A percentile compares a stretch with the other conserved stretches of the same genome.
phyloP scores from a whole-genome alignment of 2,329 filamentous ascomycete genomes.

The Fusarium pseudocircinatum region DNA sequence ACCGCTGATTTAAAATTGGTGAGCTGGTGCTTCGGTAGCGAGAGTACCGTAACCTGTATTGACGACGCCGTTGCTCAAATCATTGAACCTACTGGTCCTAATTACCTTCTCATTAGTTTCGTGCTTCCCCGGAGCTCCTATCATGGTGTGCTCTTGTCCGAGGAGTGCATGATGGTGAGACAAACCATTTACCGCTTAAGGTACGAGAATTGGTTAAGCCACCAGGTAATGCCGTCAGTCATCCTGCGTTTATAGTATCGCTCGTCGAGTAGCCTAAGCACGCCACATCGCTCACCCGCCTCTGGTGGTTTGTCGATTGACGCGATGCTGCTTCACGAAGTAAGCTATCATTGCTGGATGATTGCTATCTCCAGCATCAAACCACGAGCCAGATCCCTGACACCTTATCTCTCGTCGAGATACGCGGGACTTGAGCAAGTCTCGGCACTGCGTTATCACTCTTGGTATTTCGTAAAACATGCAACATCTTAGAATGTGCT shows the following conservation, averaged over 20 bases:
- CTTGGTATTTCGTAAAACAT: slow-evolving; percentile 24
- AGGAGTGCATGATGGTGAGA: slow-evolving; percentile 6
- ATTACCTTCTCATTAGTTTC: neutral
- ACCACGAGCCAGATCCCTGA: neutral
- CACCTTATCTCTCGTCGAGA: slow-evolving; percentile 14
- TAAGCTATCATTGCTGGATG: neutral
- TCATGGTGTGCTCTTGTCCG: slow-evolving; percentile 10
- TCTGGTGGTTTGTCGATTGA: neutral
- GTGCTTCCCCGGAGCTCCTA: neutral
- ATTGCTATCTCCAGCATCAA: neutral
- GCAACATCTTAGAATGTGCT: slow-evolving; percentile 1
- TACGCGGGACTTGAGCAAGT: slow-evolving; percentile 1
- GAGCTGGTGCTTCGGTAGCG: neutral
- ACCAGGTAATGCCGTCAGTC: slow-evolving; percentile 18
- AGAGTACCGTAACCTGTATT: neutral
- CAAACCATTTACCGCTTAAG: neutral
- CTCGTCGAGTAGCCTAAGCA: neutral
- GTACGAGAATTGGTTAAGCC: neutral
- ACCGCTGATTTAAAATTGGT: slow-evolving; percentile 1
- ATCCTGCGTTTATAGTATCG: neutral
- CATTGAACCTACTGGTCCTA: neutral
- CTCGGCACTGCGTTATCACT: slow-evolving; percentile 24
- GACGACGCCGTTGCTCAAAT: neutral
- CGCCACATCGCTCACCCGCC: neutral
- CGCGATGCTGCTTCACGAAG: neutral